Percentiles rank a stretch among this genome's conserved stretches.
These are phyloP conservation scores for Microbotryum intermedium DNA, from an alignment of 1,284 basidiomycete genomes.

Conservation along the genomic window DNA sequence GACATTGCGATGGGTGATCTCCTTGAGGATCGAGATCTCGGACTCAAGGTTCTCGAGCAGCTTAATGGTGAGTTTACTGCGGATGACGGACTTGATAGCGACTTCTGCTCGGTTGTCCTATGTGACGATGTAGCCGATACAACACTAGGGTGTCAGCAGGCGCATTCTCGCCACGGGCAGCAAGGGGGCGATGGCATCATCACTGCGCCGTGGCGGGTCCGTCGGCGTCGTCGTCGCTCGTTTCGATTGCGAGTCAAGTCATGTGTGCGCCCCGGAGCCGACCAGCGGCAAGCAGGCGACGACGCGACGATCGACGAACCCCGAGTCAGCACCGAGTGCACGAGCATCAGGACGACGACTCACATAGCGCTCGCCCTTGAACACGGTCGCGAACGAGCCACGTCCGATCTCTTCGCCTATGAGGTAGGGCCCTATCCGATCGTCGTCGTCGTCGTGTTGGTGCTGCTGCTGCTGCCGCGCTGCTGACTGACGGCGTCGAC, in stretches of 20 bases:
- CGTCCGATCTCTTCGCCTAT: conserved; percentile 50
- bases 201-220: too few relatives aligned
- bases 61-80: conserved; percentile 80
- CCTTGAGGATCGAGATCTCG: conserved; percentile 95
- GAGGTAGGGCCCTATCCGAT: conserved; percentile 45
- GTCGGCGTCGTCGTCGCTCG: too few relatives aligned
- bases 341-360: conserved; percentile 34
- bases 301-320: background rate
- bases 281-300: background rate
- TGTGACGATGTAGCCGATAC: too few relatives aligned
- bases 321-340: too few relatives aligned
- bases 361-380: conserved; percentile 82
- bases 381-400: conserved; percentile 93
- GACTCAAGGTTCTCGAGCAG: conserved; percentile 93
- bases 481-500: too few relatives aligned
- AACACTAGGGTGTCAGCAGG: too few relatives aligned
- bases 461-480: too few relatives aligned
- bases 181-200: too few relatives aligned
- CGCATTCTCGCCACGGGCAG: too few relatives aligned
- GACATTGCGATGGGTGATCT: conserved; percentile 84
- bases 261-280: background rate
- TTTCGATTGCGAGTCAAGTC: too few relatives aligned
- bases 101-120: conserved; percentile 50
- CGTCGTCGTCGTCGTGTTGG: conserved; percentile 13
- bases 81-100: conserved; percentile 91